A percentile compares a stretch with the other conserved stretches of the same genome.
phyloP scores from a whole-genome alignment of 2,329 filamentous ascomycete species.

The Leptographium procerum region DNA sequence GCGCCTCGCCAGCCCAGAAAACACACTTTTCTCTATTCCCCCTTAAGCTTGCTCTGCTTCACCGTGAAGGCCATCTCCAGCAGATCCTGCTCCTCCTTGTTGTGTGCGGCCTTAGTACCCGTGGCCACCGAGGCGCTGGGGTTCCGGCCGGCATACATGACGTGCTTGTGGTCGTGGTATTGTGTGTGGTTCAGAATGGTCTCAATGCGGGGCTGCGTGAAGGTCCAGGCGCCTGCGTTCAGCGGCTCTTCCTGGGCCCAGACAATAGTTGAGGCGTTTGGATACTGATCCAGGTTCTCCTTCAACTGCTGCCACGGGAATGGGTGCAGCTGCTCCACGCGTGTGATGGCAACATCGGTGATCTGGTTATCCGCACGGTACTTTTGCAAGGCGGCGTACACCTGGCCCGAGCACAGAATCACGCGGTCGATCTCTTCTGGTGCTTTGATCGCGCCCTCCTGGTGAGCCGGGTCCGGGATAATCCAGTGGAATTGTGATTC shows the following conservation, averaged over 20 bases:
- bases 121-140: slow-evolving; percentile 91
- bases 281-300: slow-evolving; percentile 94
- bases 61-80: slow-evolving; percentile 54
- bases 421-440: slow-evolving; percentile 87
- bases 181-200: slow-evolving; percentile 88
- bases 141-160: slow-evolving; percentile 92
- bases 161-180: slow-evolving; percentile 86
- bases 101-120: slow-evolving; percentile 75
- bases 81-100: slow-evolving; percentile 86
- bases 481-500: slow-evolving; percentile 96
- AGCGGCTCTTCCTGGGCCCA: slow-evolving; percentile 97
- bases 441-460: slow-evolving; percentile 59
- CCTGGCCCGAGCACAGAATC: slow-evolving; percentile 88
- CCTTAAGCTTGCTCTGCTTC: slow-evolving; percentile 59
- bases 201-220: slow-evolving; percentile 94
- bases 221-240: slow-evolving; percentile 94
- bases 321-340: slow-evolving; percentile 94
- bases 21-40: slow-evolving; percentile 33
- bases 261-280: slow-evolving; percentile 94
- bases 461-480: slow-evolving; percentile 80
- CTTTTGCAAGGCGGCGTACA: slow-evolving; percentile 83
- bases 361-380: slow-evolving; percentile 78
- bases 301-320: slow-evolving; percentile 97
- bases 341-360: slow-evolving; percentile 85
- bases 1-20: too few relatives aligned